Percentiles rank a stretch among this genome's conserved stretches.
phyloP scores from a whole-genome alignment of 805 yeast species.

The Geotrichum ghanense region DNA sequence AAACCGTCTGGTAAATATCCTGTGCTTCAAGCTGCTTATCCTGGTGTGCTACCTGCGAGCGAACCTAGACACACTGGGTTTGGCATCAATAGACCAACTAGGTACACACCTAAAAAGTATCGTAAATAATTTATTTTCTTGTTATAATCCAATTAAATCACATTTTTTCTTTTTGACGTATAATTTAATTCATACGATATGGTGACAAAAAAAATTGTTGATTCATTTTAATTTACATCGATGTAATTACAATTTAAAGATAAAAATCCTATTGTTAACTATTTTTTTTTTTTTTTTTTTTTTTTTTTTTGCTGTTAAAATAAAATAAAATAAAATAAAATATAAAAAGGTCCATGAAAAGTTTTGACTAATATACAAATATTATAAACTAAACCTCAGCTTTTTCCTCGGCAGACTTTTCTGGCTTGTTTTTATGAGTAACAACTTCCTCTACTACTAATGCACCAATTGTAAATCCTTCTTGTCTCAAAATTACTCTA shows the following conservation, averaged over 20 bases:
- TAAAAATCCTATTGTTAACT: too few relatives aligned
- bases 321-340: neutral
- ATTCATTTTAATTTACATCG: too few relatives aligned
- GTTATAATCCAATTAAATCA: too few relatives aligned
- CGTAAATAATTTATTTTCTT: neutral
- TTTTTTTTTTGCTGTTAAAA: neutral
- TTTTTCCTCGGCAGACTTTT: neutral
- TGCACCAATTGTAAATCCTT: slow-evolving; percentile 61
- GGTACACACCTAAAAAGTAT: neutral
- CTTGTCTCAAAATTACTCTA: slow-evolving; percentile 57
- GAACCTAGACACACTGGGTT: slow-evolving; percentile 13
- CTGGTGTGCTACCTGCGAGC: slow-evolving; percentile 59
- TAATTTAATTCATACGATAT: too few relatives aligned
- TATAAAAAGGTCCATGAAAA: neutral
- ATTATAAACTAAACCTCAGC: too few relatives aligned
- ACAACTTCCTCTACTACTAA: slow-evolving; percentile 33
- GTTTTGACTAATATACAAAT: too few relatives aligned
- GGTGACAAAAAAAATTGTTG: too few relatives aligned
- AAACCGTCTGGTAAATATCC: slow-evolving; percentile 37
- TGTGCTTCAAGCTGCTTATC: slow-evolving; percentile 57
- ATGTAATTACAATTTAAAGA: too few relatives aligned
- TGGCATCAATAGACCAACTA: neutral
- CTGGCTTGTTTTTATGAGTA: neutral
- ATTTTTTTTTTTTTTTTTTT: too few relatives aligned
- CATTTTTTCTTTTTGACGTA: too few relatives aligned